Conservation (phyloP, 257 asterid species). For the Primulina tabacum region DNA sequence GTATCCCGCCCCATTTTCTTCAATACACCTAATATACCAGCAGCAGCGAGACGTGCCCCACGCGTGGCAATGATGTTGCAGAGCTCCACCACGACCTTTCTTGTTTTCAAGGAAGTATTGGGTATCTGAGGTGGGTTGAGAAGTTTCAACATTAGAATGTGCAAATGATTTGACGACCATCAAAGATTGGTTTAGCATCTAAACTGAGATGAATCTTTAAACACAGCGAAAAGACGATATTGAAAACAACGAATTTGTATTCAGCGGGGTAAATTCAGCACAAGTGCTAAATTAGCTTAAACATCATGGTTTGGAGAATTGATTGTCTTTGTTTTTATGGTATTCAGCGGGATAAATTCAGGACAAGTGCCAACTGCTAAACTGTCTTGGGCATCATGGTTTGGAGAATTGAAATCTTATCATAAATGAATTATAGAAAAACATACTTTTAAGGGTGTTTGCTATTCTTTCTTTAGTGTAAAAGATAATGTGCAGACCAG, state of each 20-base stretch:
- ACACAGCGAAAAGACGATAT: neutral
- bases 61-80: slow-evolving; percentile 65
- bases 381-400: neutral
- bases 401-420: neutral
- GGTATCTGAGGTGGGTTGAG: slow-evolving; percentile 45
- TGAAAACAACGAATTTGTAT: neutral
- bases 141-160: neutral
- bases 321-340: no score
- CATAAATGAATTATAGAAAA: neutral
- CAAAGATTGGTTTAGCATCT: neutral
- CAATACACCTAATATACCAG: slow-evolving; percentile 66
- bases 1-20: slow-evolving; percentile 77
- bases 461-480: neutral
- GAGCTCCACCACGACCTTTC: slow-evolving; percentile 54
- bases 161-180: neutral
- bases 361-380: no score
- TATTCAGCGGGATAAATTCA: neutral
- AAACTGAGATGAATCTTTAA: neutral
- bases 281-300: no score
- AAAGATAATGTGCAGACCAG: neutral
- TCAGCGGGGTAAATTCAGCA: no score
- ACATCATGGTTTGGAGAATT: no score
- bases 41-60: slow-evolving; percentile 85
- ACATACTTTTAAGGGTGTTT: neutral
- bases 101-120: slow-evolving; percentile 51